Percentiles rank a stretch among this genome's conserved stretches.
phyloP scores from a whole-genome alignment of 306 rosid genomes.

The Vicia faba region DNA sequence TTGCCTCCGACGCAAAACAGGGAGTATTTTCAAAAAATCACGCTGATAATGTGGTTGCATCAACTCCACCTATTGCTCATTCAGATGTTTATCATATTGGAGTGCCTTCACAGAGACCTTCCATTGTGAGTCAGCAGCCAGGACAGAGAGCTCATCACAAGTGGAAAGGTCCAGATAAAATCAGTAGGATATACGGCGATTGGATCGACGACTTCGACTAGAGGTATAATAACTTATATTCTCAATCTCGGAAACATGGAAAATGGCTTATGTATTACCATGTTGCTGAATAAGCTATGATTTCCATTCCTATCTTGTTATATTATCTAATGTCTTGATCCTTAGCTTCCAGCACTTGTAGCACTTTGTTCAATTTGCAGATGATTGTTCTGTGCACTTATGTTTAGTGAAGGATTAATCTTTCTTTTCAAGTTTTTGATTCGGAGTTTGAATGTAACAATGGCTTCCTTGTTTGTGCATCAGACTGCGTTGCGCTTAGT shows the following conservation, averaged over 20 bases:
- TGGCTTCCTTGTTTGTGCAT: conserved; percentile 27
- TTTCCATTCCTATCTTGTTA: conserved; percentile 37
- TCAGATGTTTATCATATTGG: conserved; percentile 81
- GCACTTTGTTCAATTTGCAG: conserved; percentile 26
- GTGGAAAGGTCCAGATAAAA: conserved; percentile 99
- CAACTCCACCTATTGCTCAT: conserved; percentile 65
- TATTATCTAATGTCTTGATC: conserved; percentile 32
- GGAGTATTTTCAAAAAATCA: conserved; percentile 58
- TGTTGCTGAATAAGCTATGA: conserved; percentile 38
- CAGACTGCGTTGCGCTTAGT: background rate
- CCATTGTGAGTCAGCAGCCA: conserved; percentile 75
- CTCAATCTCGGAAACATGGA: conserved; percentile 26
- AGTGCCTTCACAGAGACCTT: conserved; percentile 78
- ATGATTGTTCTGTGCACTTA: conserved; percentile 10
- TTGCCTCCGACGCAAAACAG: conserved; percentile 65
- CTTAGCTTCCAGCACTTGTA: conserved; percentile 30
- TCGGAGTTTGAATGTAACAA: conserved; percentile 15
- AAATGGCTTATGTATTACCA: conserved; percentile 36
- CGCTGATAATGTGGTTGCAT: conserved; percentile 66
- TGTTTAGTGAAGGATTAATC: conserved; percentile 18
- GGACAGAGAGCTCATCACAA: conserved; percentile 92
- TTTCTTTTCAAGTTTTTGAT: background rate
- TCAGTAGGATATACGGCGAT: conserved; percentile 97
- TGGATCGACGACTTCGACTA: conserved; percentile 96
- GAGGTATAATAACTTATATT: conserved; percentile 19